A percentile compares a stretch with the other conserved stretches of the same genome.
Conservation (phyloP, 2,329 filamentous ascomycete species). For the Aspergillus sp. region DNA sequence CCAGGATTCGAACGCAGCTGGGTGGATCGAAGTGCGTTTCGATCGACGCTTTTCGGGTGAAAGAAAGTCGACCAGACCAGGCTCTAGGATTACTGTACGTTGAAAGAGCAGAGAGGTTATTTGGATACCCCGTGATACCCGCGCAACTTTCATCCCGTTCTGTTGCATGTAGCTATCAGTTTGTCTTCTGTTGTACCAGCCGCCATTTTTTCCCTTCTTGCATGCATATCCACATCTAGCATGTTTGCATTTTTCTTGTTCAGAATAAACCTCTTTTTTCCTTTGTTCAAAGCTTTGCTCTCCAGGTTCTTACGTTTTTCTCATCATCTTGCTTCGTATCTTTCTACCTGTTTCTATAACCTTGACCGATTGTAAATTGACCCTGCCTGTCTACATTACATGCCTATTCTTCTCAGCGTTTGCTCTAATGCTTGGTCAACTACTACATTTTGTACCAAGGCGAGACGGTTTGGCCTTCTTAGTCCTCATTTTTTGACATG, state of each 20-base stretch:
- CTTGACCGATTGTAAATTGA: constrained; percentile 14
- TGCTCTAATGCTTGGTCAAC: constrained; percentile 1
- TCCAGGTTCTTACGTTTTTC: constrained; percentile 10
- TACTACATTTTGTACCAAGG: constrained; percentile 2
- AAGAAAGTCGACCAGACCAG: constrained; percentile 17
- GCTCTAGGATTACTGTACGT: constrained; percentile 22
- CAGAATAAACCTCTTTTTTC: constrained; percentile 23
- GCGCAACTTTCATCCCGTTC: constrained; percentile 32
- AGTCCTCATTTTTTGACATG: neutral
- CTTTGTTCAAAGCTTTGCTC: constrained; percentile 22
- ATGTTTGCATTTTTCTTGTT: constrained; percentile 29
- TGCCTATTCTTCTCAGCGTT: constrained; percentile 6
- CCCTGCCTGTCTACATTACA: neutral
- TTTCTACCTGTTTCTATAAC: constrained; percentile 11
- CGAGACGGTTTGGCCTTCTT: constrained; percentile 1
- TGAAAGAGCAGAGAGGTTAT: constrained; percentile 35
- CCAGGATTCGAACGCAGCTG: constrained; percentile 4
- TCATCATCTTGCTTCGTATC: constrained; percentile 5
- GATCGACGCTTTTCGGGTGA: constrained; percentile 14
- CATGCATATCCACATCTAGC: constrained; percentile 37
- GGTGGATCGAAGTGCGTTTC: constrained; percentile 10
- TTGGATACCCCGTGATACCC: constrained; percentile 44
- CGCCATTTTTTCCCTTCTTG: constrained; percentile 21
- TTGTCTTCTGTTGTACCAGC: constrained; percentile 31
- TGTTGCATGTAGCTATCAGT: constrained; percentile 37